Conservation (phyloP, 2,329 filamentous ascomycete genomes). For the Onygenales sp. region DNA sequence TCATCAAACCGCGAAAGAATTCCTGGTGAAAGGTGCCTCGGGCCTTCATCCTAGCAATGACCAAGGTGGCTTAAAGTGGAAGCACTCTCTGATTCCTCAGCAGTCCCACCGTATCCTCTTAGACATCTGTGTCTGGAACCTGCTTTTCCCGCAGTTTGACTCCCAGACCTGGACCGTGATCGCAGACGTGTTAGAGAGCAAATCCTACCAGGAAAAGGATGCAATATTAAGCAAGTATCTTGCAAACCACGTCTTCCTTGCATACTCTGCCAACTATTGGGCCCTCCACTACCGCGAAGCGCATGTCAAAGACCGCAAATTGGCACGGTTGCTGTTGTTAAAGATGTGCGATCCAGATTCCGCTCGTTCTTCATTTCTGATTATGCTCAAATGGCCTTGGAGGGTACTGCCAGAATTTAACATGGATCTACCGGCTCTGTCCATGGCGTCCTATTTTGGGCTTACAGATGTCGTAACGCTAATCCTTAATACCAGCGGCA, state of each 20-base stretch:
- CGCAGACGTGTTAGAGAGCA: background rate
- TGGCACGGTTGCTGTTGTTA: background rate
- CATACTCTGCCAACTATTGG: background rate
- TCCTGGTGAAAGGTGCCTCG: conserved; percentile 17
- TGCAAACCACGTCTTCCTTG: background rate
- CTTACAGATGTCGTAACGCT: background rate
- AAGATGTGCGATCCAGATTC: background rate
- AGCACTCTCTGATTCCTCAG: background rate
- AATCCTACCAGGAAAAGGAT: background rate
- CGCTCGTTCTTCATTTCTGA: background rate
- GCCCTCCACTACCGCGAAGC: background rate
- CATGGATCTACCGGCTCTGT: background rate
- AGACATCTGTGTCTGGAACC: background rate
- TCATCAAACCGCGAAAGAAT: conserved; percentile 33
- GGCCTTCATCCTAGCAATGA: background rate
- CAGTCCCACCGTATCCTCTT: background rate
- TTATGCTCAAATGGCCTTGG: background rate
- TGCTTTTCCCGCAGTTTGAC: background rate
- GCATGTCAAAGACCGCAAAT: background rate
- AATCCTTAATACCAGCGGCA: background rate
- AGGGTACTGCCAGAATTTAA: background rate
- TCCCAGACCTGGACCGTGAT: background rate
- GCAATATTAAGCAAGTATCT: background rate
- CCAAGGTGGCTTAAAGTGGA: background rate
- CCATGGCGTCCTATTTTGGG: conserved; percentile 6